Percentiles rank a stretch among this genome's conserved stretches.
These are phyloP conservation scores for Wickerhamomyces sp. DNA, from an alignment of 1,139 yeast species.

Conservation along the genomic window DNA sequence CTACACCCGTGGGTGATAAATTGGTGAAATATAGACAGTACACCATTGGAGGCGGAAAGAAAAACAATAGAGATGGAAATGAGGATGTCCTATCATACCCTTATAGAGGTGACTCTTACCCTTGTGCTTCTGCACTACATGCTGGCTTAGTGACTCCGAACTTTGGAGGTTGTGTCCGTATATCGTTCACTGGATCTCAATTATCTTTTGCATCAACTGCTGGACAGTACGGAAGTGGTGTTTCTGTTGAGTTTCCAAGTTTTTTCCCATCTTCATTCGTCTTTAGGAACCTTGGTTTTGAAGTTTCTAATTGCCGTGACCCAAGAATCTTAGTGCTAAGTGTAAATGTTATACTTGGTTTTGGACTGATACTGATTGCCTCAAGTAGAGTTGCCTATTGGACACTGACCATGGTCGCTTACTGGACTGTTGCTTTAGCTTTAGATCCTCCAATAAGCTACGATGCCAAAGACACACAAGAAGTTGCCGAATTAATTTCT, in stretches of 20 bases:
- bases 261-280: conserved; percentile 72
- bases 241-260: conserved; percentile 58
- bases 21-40: conserved; percentile 65
- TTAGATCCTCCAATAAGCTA: conserved; percentile 76
- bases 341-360: conserved; percentile 53
- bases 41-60: conserved; percentile 70
- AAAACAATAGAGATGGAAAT: conserved; percentile 9
- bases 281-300: conserved; percentile 35
- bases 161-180: conserved; percentile 76
- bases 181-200: conserved; percentile 55
- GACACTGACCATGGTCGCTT: conserved; percentile 62
- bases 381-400: conserved; percentile 57
- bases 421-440: conserved; percentile 78
- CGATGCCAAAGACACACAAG: conserved; percentile 47
- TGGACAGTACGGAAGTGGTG: conserved; percentile 45
- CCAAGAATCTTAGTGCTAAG: conserved; percentile 54
- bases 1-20: conserved; percentile 69
- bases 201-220: conserved; percentile 37
- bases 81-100: conserved; percentile 40
- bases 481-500: conserved; percentile 59
- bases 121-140: conserved; percentile 89
- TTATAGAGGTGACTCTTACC: conserved; percentile 83
- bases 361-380: conserved; percentile 53
- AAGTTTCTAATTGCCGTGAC: conserved; percentile 54
- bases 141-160: conserved; percentile 71